Base-by-base conservation (phyloP, 495 filamentous ascomycete genomes). In the Neurospora discreta region DNA sequence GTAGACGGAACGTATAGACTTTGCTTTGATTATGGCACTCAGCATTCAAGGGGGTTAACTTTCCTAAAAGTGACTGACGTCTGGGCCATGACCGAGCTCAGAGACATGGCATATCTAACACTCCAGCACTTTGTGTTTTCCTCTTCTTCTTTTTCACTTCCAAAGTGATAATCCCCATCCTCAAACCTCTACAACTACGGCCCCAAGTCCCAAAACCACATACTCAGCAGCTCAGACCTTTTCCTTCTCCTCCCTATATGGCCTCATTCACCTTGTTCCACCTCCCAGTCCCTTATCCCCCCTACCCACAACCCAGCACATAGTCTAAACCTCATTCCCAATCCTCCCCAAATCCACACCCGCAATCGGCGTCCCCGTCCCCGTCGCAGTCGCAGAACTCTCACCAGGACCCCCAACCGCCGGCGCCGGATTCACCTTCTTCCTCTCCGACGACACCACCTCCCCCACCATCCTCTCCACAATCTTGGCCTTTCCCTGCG, bases 401-500 rank as follows among this genome's bases (percentile, higher is more conserved):
- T 3, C 5, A 58, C 46, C 23, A 1, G 33, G 3, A 3, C 33
- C 20, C 10, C 11, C 26, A 9, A 1, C 38, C 39, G 0, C 20
- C 10, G 20, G 8, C 39, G 39, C 40, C 15, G 38, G 9, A 39
- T 11, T 39, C 3, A 8, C 15, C 18, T 70, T 74, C 40, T 68
- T 70, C 26, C 70, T 73, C 1, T 69, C 73, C 1, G 42, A n/a
- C 6, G 33, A 33, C 33, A 33, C 33, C 33, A 77, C 78, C 74
- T 93, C 91, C 0, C 90, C 90, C 18, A 91, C 81, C 33, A 91
- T 84, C 46, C 88, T 87, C 81, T 94, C 91, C 60, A 97, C 90
- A 68, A 98, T 86, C 79, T 92, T 95, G 1, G 86, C 85, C 77
- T 95, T 95, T n/a, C 89, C 88, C 69, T 89, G 83, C 11, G 93